A percentile compares a stretch with the other conserved stretches of the same genome.
phyloP scores from a whole-genome alignment of 2,329 filamentous ascomycete genomes.

The Fusarium sp. region DNA sequence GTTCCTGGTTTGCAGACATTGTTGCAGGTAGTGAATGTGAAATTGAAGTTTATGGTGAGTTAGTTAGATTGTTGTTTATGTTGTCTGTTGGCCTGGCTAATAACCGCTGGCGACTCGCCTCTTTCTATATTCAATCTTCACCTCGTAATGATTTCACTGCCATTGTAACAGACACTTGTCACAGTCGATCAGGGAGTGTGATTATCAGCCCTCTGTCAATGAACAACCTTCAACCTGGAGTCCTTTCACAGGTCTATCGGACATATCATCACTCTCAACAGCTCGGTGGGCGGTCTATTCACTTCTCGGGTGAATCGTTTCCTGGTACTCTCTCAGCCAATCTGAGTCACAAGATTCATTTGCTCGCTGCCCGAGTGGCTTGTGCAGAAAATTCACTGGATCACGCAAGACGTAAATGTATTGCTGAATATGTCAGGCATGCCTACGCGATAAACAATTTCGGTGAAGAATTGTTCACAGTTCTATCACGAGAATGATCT shows the following conservation, averaged over 20 bases:
- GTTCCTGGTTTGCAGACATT: background rate
- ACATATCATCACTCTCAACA: background rate
- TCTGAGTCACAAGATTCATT: accelerated
- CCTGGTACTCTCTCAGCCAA: background rate
- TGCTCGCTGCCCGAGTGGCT: background rate
- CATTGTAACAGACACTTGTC: background rate
- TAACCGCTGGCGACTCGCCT: accelerated
- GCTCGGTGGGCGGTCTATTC: accelerated
- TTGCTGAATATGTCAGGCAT: accelerated
- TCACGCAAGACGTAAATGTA: accelerated
- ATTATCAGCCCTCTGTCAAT: accelerated
- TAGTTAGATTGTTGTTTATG: accelerated
- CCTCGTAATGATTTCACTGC: accelerated
- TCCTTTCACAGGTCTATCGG: background rate
- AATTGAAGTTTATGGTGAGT: background rate
- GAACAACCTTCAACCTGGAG: background rate
- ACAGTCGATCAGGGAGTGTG: accelerated
- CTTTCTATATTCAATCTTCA: background rate
- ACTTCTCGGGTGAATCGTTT: background rate
- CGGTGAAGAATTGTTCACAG: background rate
- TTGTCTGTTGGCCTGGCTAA: background rate
- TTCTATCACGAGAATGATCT: background rate
- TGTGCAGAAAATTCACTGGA: accelerated
- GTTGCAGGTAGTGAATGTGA: background rate
- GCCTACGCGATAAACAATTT: accelerated